A percentile compares a stretch with the other conserved stretches of the same genome.
Evolutionary conservation across 2,329 filamentous ascomycete species (phyloP).

Genomic region (Exserohilum rostratum): DNA sequence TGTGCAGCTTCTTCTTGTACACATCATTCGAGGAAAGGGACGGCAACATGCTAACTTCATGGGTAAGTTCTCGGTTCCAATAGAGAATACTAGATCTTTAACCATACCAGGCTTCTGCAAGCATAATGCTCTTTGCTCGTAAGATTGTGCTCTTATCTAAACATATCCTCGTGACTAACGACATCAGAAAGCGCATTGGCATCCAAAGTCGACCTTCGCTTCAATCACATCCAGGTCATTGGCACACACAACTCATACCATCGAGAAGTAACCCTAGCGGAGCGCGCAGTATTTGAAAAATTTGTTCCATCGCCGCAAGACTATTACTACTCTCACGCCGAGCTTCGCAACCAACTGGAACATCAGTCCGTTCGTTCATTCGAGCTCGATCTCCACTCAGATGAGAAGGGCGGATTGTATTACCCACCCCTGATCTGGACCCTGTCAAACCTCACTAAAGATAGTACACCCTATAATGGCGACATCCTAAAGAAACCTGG

Average conservation of each 20-base stretch:
- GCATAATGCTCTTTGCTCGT: constrained; percentile 31
- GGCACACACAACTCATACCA: constrained; percentile 62
- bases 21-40: too few relatives aligned
- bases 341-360: constrained; percentile 53
- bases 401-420: constrained; percentile 57
- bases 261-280: constrained; percentile 52
- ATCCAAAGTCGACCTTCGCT: constrained; percentile 45
- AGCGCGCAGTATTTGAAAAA: constrained; percentile 50
- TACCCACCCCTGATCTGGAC: constrained; percentile 53
- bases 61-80: constrained; percentile 21
- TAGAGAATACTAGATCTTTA: constrained; percentile 10
- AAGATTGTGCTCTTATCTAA: not conserved
- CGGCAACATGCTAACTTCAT: constrained; percentile 20
- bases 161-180: constrained; percentile 4
- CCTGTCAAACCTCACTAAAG: constrained; percentile 48
- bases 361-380: constrained; percentile 56
- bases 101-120: constrained; percentile 19
- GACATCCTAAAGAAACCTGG: constrained; percentile 51
- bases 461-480: constrained; percentile 49
- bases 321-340: constrained; percentile 57
- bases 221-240: constrained; percentile 60
- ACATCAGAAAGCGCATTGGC: constrained; percentile 19
- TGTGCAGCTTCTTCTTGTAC: too few relatives aligned
- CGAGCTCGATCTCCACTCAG: constrained; percentile 58
- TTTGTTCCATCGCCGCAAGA: constrained; percentile 49